A percentile compares a stretch with the other conserved stretches of the same genome.
phyloP scores from a whole-genome alignment of 768 basidiomycete species.

The Melanogaster broomeanus region DNA sequence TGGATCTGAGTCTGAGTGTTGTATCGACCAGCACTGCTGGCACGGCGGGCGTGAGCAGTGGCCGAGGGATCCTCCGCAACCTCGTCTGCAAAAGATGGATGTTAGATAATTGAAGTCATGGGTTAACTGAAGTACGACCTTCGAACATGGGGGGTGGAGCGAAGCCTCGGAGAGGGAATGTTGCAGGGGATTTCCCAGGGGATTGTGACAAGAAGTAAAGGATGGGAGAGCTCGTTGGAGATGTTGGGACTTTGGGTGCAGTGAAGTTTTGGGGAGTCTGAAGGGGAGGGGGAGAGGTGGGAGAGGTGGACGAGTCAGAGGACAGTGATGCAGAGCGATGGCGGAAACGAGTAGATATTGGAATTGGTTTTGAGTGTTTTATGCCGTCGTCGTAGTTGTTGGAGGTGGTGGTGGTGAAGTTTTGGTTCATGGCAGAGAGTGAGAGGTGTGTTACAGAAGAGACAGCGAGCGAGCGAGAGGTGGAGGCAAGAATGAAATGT shows the following conservation, averaged over 20 bases:
- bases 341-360: constrained; percentile 50
- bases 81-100: constrained; percentile 36
- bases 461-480: constrained; percentile 3
- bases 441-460: no score
- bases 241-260: constrained; percentile 46
- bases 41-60: constrained; percentile 55
- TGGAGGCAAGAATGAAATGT: constrained; percentile 2
- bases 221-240: constrained; percentile 69
- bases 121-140: constrained; percentile 42
- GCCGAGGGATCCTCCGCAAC: constrained; percentile 42
- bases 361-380: constrained; percentile 68
- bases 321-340: constrained; percentile 65
- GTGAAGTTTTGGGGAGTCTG: constrained; percentile 48
- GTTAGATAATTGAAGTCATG: background rate
- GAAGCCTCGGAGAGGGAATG: constrained; percentile 61
- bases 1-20: no score
- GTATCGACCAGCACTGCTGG: constrained; percentile 60
- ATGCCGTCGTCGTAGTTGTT: constrained; percentile 25
- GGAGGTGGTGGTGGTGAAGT: background rate
- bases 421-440: constrained; percentile 15
- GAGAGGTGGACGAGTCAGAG: constrained; percentile 56
- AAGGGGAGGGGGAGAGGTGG: constrained; percentile 53
- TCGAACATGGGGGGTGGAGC: constrained; percentile 59
- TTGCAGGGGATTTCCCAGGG: constrained; percentile 51
- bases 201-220: constrained; percentile 67